These are phyloP conservation scores for Ophiostoma novo-ulmi DNA, from an alignment of 2,329 filamentous ascomycete species.

Conservation along the genomic window DNA sequence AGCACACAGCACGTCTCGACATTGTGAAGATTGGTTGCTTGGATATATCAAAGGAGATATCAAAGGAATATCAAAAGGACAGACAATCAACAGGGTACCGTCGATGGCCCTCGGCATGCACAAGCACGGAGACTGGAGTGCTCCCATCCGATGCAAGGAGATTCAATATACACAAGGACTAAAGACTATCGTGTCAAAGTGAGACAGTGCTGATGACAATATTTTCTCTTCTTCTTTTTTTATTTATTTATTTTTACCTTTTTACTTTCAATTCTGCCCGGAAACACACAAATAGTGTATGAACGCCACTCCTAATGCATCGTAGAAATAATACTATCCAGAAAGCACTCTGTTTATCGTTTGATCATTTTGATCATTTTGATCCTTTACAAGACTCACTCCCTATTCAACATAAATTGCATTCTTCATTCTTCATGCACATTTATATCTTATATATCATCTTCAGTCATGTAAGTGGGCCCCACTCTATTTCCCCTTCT, in stretches of 20 bases:
- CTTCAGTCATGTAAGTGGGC: not conserved
- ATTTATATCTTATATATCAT: not conserved
- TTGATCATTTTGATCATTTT: too few relatives aligned
- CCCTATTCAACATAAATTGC: not conserved
- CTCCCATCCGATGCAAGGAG: not conserved
- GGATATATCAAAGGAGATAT: too few relatives aligned
- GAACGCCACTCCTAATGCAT: too few relatives aligned
- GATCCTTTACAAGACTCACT: too few relatives aligned
- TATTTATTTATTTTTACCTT: not conserved
- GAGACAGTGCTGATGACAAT: not conserved
- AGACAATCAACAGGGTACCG: not conserved
- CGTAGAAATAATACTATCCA: too few relatives aligned
- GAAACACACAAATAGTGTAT: too few relatives aligned
- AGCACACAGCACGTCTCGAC: not conserved
- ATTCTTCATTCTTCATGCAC: not conserved
- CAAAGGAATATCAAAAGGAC: not conserved
- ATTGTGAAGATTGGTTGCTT: too few relatives aligned
- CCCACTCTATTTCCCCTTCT: conserved; percentile 19
- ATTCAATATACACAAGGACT: not conserved
- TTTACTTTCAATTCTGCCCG: not conserved
- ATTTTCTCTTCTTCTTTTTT: not conserved
- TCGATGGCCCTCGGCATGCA: not conserved
- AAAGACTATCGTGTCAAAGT: not conserved
- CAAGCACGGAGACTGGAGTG: not conserved
- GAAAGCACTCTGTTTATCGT: too few relatives aligned